phyloP scores from a whole-genome alignment of 2,329 filamentous ascomycete species.

The Neurospora sp. region DNA sequence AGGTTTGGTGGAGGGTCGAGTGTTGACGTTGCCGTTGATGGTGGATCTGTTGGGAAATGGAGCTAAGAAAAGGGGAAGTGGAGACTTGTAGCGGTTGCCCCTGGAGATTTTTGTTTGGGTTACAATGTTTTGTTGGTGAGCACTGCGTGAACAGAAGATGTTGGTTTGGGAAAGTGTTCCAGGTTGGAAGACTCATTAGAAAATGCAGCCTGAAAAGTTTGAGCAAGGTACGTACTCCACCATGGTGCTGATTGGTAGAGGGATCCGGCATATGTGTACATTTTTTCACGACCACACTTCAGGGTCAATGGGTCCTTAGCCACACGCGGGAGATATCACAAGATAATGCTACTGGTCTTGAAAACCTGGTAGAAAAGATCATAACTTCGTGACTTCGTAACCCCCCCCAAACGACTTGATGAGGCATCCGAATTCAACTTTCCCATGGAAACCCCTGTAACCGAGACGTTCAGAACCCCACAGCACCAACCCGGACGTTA shows the following conservation, averaged over 20 bases:
- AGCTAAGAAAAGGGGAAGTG: background rate
- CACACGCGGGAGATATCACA: too few relatives aligned
- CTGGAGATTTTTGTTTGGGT: background rate
- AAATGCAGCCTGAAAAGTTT: background rate
- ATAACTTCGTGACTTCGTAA: background rate
- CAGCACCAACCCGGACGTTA: background rate
- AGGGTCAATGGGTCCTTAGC: background rate
- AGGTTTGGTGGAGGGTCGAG: background rate
- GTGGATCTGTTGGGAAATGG: background rate
- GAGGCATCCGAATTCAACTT: background rate
- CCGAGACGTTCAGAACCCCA: background rate
- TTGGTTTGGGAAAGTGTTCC: background rate
- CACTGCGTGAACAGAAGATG: background rate
- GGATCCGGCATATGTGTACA: background rate
- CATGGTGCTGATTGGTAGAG: background rate
- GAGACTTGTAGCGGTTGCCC: background rate
- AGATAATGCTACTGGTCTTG: background rate
- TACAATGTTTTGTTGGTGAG: background rate
- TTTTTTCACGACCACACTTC: background rate
- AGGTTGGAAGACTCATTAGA: background rate
- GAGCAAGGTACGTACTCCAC: background rate
- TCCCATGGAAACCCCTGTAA: background rate
- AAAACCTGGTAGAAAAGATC: background rate
- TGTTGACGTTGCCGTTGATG: background rate
- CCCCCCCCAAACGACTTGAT: background rate